Conservation (phyloP, 1,139 yeast species). For the Arxiozyma slooffiae region DNA sequence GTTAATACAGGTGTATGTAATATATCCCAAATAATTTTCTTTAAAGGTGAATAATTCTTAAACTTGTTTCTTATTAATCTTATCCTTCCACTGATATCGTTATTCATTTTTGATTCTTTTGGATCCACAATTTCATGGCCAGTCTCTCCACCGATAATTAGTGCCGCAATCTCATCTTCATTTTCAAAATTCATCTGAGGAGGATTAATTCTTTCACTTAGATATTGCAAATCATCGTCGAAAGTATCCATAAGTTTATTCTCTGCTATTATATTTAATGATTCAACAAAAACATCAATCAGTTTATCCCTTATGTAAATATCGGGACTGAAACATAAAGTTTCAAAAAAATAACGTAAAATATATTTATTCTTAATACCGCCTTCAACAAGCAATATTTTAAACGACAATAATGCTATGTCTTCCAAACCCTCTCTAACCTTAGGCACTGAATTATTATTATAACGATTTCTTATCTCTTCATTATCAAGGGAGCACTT, state of each 20-base stretch:
- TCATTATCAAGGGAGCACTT: conserved; percentile 18
- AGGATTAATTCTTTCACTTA: conserved; percentile 21
- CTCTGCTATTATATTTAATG: conserved; percentile 62
- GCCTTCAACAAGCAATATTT: conserved; percentile 61
- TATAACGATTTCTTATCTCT: background rate
- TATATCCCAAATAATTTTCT: conserved; percentile 57
- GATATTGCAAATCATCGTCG: conserved; percentile 29
- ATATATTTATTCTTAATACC: conserved; percentile 60
- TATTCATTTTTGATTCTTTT: conserved; percentile 39
- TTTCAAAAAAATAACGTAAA: conserved; percentile 51
- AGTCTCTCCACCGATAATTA: conserved; percentile 43
- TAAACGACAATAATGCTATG: conserved; percentile 59
- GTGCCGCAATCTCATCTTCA: conserved; percentile 38
- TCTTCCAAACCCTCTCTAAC: conserved; percentile 39
- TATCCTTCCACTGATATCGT: conserved; percentile 39
- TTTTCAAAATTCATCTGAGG: conserved; percentile 10
- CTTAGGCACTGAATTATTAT: conserved; percentile 9
- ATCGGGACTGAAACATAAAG: conserved; percentile 48
- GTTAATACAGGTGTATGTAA: conserved; percentile 53
- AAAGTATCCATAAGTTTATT: conserved; percentile 55
- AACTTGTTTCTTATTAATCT: conserved; percentile 58
- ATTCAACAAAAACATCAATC: conserved; percentile 38
- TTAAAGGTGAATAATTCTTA: conserved; percentile 53
- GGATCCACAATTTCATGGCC: conserved; percentile 31
- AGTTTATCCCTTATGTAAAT: conserved; percentile 44